Conservation (phyloP, 441 rosid species). For the Adansonia rubrostipa region DNA sequence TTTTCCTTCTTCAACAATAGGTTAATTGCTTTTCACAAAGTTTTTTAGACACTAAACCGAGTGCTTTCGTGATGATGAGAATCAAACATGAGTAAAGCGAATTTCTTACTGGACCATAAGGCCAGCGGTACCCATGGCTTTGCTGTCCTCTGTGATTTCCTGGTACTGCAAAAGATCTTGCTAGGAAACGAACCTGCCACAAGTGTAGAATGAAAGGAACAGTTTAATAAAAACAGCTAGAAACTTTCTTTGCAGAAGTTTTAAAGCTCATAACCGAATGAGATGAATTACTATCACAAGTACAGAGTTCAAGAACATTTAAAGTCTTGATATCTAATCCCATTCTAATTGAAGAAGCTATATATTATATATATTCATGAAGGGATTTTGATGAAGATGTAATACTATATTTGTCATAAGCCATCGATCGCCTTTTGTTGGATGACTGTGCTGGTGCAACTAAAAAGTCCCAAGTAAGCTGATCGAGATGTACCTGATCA, state of each 20-base stretch:
- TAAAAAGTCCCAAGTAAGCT: conserved; percentile 12
- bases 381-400: neutral
- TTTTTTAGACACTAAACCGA: neutral
- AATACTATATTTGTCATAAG: neutral
- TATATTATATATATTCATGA: neutral
- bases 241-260: neutral
- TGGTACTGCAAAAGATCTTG: conserved; percentile 87
- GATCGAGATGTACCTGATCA: conserved; percentile 71
- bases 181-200: conserved; percentile 85
- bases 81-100: conserved; percentile 25
- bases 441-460: neutral
- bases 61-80: conserved; percentile 19
- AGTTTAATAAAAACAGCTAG: neutral
- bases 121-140: conserved; percentile 97
- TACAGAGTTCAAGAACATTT: conserved; percentile 6
- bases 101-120: conserved; percentile 92
- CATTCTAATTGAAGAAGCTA: neutral
- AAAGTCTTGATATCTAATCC: neutral
- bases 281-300: neutral
- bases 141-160: conserved; percentile 98
- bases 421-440: neutral
- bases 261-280: neutral
- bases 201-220: conserved; percentile 16
- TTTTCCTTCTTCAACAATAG: neutral
- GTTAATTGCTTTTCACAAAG: neutral